A percentile compares a stretch with the other conserved stretches of the same genome.
These are phyloP conservation scores for Wallacemonas sp. DNA, from an alignment of 208 protist species.

Conservation along the genomic window DNA sequence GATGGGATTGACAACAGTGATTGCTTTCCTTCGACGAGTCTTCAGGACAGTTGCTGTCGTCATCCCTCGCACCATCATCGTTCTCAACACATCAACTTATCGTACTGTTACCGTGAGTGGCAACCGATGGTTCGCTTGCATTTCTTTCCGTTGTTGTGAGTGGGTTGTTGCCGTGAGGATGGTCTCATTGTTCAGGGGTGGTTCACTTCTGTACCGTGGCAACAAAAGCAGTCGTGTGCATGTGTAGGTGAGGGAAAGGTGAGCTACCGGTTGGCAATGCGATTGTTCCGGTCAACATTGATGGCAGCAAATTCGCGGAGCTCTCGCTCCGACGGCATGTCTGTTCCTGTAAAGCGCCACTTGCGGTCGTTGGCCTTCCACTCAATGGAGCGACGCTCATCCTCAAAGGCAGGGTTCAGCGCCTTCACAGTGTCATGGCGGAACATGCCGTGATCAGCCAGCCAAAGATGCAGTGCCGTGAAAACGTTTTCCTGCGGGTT, in stretches of 20 bases:
- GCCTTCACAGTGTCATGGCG: constrained; percentile 87
- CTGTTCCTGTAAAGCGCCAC: constrained; percentile 80
- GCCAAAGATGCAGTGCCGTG: constrained; percentile 81
- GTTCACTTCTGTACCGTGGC: too few species aligned
- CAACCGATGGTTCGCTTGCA: too few species aligned
- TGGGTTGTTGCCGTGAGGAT: too few species aligned
- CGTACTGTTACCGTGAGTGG: too few species aligned
- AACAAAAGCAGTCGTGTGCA: not conserved
- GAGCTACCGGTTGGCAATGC: not conserved
- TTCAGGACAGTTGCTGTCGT: too few species aligned
- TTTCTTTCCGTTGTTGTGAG: too few species aligned
- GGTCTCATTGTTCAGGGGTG: too few species aligned
- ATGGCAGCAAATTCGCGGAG: constrained; percentile 85
- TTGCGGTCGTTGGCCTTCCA: constrained; percentile 88
- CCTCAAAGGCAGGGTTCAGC: constrained; percentile 83
- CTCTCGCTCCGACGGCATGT: constrained; percentile 78
- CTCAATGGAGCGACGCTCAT: constrained; percentile 75
- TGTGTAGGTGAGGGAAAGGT: not conserved
- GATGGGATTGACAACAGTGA: too few species aligned
- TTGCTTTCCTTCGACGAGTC: too few species aligned
- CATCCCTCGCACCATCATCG: too few species aligned
- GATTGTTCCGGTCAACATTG: constrained; percentile 63
- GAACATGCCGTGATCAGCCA: constrained; percentile 86
- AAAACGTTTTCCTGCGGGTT: constrained; percentile 88
- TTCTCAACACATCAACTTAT: too few species aligned